Percentiles rank a stretch among this genome's conserved stretches.
Conservation (phyloP, 495 filamentous ascomycete genomes). For the Astrothelium subdiscretum region DNA sequence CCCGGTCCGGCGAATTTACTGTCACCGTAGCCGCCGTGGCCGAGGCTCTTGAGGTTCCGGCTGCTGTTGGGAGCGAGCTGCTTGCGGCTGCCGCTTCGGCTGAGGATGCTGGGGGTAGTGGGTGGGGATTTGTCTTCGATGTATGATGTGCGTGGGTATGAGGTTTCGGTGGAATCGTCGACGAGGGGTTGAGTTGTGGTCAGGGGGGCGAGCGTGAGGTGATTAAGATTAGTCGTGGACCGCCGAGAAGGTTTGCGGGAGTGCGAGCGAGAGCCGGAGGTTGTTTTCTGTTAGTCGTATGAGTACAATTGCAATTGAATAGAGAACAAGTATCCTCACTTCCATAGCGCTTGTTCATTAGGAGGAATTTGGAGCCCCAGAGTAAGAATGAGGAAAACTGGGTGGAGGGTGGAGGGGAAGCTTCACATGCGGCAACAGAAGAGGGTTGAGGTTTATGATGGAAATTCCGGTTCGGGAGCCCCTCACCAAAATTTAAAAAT, state of each 20-base stretch:
- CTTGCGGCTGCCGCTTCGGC: slow-evolving; percentile 25
- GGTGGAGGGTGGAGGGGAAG: not conserved
- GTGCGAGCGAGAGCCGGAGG: slow-evolving; percentile 10
- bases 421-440: too few relatives aligned
- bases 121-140: slow-evolving; percentile 28
- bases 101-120: slow-evolving; percentile 29
- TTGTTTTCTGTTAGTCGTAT: not conserved
- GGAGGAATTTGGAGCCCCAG: too few relatives aligned
- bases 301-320: not conserved
- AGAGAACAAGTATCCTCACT: not conserved
- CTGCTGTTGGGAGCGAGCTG: slow-evolving; percentile 7
- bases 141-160: slow-evolving; percentile 25
- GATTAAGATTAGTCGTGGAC: slow-evolving; percentile 29
- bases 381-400: not conserved
- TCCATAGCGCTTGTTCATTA: not conserved
- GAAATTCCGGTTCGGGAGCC: too few relatives aligned
- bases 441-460: too few relatives aligned
- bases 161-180: slow-evolving; percentile 6
- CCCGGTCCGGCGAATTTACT: slow-evolving; percentile 14
- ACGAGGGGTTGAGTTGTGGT: slow-evolving; percentile 5
- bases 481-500: too few relatives aligned
- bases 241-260: slow-evolving; percentile 19
- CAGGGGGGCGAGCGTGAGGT: slow-evolving; percentile 32
- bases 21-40: slow-evolving; percentile 5
- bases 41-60: not conserved